These are phyloP conservation scores for Amanita subjunquillea DNA, from an alignment of 768 basidiomycete species.

Conservation along the genomic window DNA sequence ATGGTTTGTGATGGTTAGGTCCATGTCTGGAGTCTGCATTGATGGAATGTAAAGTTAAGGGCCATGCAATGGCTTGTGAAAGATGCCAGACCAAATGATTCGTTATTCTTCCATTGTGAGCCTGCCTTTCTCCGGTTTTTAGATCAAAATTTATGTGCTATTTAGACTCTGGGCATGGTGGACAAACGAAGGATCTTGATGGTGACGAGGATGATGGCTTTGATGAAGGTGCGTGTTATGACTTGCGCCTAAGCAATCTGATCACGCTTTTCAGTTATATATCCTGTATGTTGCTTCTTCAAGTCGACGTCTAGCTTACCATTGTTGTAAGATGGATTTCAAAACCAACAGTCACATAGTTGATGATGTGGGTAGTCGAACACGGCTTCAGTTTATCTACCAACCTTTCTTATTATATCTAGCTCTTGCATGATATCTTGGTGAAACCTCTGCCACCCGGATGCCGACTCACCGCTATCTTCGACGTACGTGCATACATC, in stretches of 20 bases:
- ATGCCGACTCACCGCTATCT: constrained; percentile 80
- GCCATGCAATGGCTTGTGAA: constrained; percentile 92
- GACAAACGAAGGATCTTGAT: constrained; percentile 74
- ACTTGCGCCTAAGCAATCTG: not conserved
- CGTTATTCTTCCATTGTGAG: constrained; percentile 85
- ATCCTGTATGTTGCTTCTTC: constrained; percentile 54
- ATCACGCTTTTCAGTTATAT: constrained; percentile 49
- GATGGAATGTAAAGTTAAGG: constrained; percentile 31
- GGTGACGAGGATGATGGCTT: constrained; percentile 81
- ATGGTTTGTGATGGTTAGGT: constrained; percentile 39
- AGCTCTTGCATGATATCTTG: constrained; percentile 74
- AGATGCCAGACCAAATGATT: constrained; percentile 71
- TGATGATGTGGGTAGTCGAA: constrained; percentile 61
- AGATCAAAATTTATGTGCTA: not conserved
- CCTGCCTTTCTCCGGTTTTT: not conserved
- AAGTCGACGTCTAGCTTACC: not conserved
- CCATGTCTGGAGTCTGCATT: not conserved
- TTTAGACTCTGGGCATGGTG: constrained; percentile 88
- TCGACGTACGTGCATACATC: constrained; percentile 42
- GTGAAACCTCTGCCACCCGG: constrained; percentile 73
- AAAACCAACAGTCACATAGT: constrained; percentile 66
- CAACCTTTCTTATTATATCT: not conserved
- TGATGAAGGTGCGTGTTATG: constrained; percentile 52
- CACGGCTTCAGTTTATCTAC: not conserved
- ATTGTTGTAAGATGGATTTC: constrained; percentile 30